Base-by-base conservation (phyloP, 495 filamentous ascomycete species). In the Aspergillus haitiensis region DNA sequence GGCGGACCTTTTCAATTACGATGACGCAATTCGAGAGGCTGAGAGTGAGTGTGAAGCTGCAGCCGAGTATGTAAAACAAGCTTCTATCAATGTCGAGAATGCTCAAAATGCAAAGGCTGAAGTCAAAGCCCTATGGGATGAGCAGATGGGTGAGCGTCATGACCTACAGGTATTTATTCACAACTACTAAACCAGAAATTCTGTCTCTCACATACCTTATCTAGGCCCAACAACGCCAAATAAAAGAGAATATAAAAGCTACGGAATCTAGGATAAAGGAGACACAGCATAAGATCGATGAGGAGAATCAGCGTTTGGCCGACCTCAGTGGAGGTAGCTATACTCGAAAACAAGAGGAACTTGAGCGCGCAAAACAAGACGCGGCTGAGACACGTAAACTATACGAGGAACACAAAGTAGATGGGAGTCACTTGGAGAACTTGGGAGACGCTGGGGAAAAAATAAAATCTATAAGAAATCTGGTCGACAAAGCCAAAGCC, bases 291-390 rank as follows among this genome's bases (percentile, higher is more conserved):
- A 75, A 79, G 16, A 77, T 84, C 39, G 61, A 59, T 36, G 68
- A 72, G 7, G 84, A 87, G 64, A 73, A 76, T 42, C 64, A 68
- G 47, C 77, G 83, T 9, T 72, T 87, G 36, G 77, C 76, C 45
- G 78, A 81, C 16, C 65, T 72, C 31, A 79, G 82, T 66, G 82
- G 80, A 13, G 84, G 84, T 11, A 77, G 78, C 55, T 81, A 81
- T 64, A 65, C 78, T 56, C 72, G 74, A 37, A 76, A 74, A 53
- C 74, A 80, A 59, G 77, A 77, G 40, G 76, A 83, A 54, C 63
- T 80, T 34, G 72, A 80, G 42, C 62, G 72, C 48, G 78, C 75
- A 34, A 68, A 65, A 58, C 52, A 55, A 34, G 67, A 67, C 50
- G 72, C 74, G 13, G 46, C 59, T 12, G 71, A 67, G n/a, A 72